Conservation (phyloP, 148 eudicot genomes). For the Vaccinium corymbosum region DNA sequence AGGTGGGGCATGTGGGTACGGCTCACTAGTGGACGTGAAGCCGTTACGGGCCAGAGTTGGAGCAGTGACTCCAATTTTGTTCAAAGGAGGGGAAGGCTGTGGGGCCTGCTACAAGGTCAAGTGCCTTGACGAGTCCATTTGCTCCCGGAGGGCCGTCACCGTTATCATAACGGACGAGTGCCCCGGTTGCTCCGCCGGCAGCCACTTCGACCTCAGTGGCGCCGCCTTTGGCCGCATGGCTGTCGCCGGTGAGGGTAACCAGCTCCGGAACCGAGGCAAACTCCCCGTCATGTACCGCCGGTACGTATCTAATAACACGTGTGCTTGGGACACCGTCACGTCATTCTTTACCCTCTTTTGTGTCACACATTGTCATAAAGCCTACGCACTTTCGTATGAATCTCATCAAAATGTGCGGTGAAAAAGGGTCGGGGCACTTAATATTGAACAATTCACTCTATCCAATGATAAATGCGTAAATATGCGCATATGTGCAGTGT, state of each 20-base stretch:
- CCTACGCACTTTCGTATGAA: no score
- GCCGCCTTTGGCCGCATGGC: constrained; percentile 92
- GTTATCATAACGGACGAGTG: constrained; percentile 91
- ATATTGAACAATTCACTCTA: no score
- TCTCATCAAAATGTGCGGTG: no score
- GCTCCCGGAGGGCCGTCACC: constrained; percentile 78
- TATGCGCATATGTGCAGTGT: neutral
- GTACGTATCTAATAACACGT: constrained; percentile 22
- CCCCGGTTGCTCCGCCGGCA: constrained; percentile 71
- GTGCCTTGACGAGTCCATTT: constrained; percentile 71
- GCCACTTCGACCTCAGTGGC: constrained; percentile 91
- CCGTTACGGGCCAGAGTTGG: constrained; percentile 84
- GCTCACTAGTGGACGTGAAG: constrained; percentile 84
- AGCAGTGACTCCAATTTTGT: constrained; percentile 75
- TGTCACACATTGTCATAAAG: no score
- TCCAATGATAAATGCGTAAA: no score
- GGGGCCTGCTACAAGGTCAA: constrained; percentile 92
- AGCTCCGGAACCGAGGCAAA: constrained; percentile 69
- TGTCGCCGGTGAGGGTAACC: constrained; percentile 43
- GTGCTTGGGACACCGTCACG: no score
- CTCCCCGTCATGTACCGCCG: constrained; percentile 57
- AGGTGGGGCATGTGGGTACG: constrained; percentile 99
- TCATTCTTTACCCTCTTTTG: no score
- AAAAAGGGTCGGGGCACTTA: no score
- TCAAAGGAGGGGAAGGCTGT: constrained; percentile 90